Evolutionary conservation across 768 basidiomycete species (phyloP).

Genomic region (Panaeolus cyanescens): DNA sequence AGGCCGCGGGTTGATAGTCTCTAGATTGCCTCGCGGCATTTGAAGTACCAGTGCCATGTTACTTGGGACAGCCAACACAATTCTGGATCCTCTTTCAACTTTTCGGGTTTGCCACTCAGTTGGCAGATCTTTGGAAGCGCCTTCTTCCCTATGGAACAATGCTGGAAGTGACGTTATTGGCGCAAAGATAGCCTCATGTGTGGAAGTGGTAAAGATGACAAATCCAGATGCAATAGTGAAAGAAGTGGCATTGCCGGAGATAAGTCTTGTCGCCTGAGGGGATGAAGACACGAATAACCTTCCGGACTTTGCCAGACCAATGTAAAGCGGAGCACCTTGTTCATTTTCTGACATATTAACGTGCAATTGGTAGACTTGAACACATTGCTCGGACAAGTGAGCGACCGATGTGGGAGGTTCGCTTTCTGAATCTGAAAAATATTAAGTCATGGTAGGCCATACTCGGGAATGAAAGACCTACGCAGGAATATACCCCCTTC

Average conservation of each 20-base stretch:
- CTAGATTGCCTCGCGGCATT: slow-evolving; percentile 97
- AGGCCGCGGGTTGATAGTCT: slow-evolving; percentile 92
- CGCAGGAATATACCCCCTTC: slow-evolving; percentile 52
- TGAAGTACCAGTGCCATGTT: slow-evolving; percentile 90
- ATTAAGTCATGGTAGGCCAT: background rate
- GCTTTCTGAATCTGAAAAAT: slow-evolving; percentile 17
- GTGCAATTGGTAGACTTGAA: slow-evolving; percentile 37
- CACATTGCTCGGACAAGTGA: slow-evolving; percentile 63
- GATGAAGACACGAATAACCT: slow-evolving; percentile 58
- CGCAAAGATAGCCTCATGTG: slow-evolving; percentile 80
- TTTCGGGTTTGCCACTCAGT: slow-evolving; percentile 68
- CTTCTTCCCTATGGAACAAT: slow-evolving; percentile 28
- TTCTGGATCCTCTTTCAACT: slow-evolving; percentile 87
- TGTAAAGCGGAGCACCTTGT: slow-evolving; percentile 34
- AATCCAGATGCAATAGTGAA: slow-evolving; percentile 75
- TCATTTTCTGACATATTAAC: slow-evolving; percentile 15
- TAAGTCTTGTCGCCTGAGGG: slow-evolving; percentile 25
- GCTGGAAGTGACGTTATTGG: slow-evolving; percentile 43
- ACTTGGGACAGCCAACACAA: slow-evolving; percentile 86
- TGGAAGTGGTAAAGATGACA: slow-evolving; percentile 80
- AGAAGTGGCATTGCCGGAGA: slow-evolving; percentile 66
- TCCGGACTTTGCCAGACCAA: slow-evolving; percentile 68
- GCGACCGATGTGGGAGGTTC: slow-evolving; percentile 23
- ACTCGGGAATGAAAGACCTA: slow-evolving; percentile 20
- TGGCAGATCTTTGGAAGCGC: slow-evolving; percentile 24